Conservation (phyloP, 768 basidiomycete species). For the Boletellus ananiceps region DNA sequence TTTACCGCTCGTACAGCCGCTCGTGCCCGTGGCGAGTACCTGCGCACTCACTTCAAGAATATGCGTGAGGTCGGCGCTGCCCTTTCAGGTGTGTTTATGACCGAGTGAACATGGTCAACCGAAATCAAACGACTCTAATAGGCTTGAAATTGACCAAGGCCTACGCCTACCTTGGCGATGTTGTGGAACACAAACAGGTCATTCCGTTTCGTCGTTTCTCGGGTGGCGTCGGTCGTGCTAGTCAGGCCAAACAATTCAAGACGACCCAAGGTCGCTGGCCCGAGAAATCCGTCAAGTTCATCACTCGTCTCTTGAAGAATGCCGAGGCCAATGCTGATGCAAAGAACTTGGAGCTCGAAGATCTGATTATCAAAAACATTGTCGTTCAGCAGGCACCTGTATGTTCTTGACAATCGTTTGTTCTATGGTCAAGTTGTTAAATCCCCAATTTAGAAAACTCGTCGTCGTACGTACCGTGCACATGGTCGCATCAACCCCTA, state of each 20-base stretch:
- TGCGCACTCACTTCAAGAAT: conserved; percentile 99
- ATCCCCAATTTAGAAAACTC: conserved; percentile 68
- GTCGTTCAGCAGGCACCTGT: conserved; percentile 98
- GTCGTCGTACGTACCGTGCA: conserved; percentile 97
- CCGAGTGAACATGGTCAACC: background rate
- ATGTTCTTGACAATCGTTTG: conserved; percentile 31
- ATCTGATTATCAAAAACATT: conserved; percentile 92
- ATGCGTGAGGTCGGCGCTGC: conserved; percentile 98
- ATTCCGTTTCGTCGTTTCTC: conserved; percentile 96
- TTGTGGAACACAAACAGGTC: conserved; percentile 93
- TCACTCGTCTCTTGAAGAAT: conserved; percentile 93
- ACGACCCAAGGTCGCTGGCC: conserved; percentile 99
- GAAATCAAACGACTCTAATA: conserved; percentile 27
- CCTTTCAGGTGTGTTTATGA: conserved; percentile 63
- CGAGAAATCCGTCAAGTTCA: conserved; percentile 96
- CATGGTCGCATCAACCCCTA: conserved; percentile 99
- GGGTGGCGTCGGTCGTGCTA: conserved; percentile 92
- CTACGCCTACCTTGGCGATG: conserved; percentile 89
- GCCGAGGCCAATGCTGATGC: conserved; percentile 98
- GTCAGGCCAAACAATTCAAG: conserved; percentile 95
- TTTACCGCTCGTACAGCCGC: conserved; percentile 53
- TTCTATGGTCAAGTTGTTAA: conserved; percentile 3
- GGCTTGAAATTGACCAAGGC: conserved; percentile 94
- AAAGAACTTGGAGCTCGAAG: conserved; percentile 91
- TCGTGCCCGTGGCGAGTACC: conserved; percentile 91